Evolutionary conservation across 2,329 filamentous ascomycete genomes (phyloP).

Genomic region (Pseudogymnoascus sp.): DNA sequence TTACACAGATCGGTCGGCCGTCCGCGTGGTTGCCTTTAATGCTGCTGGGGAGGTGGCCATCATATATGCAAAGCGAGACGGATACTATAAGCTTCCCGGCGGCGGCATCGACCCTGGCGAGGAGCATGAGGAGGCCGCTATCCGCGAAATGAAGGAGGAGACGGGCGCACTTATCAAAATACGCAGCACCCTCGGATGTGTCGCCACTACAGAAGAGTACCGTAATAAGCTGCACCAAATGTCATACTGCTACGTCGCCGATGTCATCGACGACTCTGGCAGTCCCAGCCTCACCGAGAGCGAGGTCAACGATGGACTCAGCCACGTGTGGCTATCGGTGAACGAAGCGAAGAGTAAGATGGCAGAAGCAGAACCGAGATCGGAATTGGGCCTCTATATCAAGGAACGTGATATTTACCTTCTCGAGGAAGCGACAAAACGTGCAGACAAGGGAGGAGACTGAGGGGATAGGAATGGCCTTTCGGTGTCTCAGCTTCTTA

Average conservation of each 20-base stretch:
- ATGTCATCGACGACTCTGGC: background rate
- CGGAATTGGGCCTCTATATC: conserved; percentile 1
- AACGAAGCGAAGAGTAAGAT: background rate
- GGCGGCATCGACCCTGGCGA: conserved; percentile 2
- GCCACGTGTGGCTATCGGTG: background rate
- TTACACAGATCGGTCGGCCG: background rate
- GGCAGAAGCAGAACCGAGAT: background rate
- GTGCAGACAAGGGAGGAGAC: background rate
- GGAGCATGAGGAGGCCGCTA: background rate
- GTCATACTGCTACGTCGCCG: background rate
- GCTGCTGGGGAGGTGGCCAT: background rate
- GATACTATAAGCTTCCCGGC: background rate
- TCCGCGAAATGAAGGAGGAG: conserved; percentile 2
- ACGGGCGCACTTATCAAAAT: background rate
- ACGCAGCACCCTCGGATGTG: background rate
- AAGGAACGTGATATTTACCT: conserved; percentile 8
- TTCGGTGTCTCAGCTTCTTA: background rate
- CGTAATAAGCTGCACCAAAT: background rate
- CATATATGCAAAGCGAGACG: background rate
- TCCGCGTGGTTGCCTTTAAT: background rate
- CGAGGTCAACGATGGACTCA: background rate
- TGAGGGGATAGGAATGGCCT: background rate
- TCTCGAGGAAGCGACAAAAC: background rate
- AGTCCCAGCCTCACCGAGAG: background rate
- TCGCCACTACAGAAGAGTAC: conserved; percentile 1